Conservation (phyloP, 306 rosid species). For the Pyrus betulifolia region DNA sequence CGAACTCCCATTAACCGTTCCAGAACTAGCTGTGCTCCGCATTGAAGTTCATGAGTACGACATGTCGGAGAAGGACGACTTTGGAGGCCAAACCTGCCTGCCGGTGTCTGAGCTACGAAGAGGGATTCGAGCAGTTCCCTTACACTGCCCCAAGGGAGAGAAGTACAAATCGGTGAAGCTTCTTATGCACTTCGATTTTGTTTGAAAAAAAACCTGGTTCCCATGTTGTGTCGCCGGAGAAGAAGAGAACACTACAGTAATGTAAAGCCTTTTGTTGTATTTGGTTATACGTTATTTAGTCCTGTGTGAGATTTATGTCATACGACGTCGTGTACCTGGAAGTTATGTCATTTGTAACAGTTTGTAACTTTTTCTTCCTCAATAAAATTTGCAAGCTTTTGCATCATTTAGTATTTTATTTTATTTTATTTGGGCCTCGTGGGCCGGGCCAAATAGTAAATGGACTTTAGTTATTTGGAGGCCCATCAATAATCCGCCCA, state of each 20-base stretch:
- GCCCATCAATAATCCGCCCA: background rate
- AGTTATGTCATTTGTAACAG: background rate
- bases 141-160: constrained; percentile 53
- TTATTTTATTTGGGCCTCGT: background rate
- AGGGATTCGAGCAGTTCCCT: constrained; percentile 73
- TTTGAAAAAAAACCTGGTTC: constrained; percentile 10
- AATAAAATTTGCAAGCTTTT: background rate
- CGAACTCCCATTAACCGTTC: constrained; percentile 67
- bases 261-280: constrained; percentile 15
- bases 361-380: background rate
- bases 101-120: constrained; percentile 64
- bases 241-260: background rate
- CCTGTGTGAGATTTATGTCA: background rate
- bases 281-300: background rate
- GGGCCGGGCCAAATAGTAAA: background rate
- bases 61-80: constrained; percentile 96
- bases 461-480: background rate
- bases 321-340: background rate
- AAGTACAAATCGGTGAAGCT: constrained; percentile 74
- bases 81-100: constrained; percentile 88
- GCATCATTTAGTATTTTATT: background rate
- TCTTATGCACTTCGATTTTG: constrained; percentile 75
- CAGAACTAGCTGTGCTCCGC: constrained; percentile 81
- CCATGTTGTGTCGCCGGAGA: background rate
- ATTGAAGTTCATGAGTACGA: constrained; percentile 94